Base-by-base conservation (phyloP, 345 rosid genomes). In the Brassica cretica region DNA sequence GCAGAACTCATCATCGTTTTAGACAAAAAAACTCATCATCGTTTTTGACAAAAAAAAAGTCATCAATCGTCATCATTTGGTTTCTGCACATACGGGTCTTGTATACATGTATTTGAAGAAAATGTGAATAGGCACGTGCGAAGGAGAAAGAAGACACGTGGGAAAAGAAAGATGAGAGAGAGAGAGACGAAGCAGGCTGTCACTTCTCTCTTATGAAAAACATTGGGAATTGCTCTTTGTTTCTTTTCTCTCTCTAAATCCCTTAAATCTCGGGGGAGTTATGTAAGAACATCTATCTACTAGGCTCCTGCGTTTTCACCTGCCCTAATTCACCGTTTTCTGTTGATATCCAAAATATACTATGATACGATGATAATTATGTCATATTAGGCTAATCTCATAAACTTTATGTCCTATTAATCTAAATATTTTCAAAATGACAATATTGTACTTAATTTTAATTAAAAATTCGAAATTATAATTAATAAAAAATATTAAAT, bases 251-350 rank as follows among this genome's bases (percentile, higher is more conserved):
- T 79, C 70, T 68, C 62, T 59, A n/a, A 53, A 51, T 65, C 65
- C 80, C 80, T 80, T 66, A 80, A 80, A 75, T 80, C 75, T 71
- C 77, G 83, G 83, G 76, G 80, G 78, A 71, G 77, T 32, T 59
- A 29, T 75, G 75, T 75, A 70, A 68, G 79, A 63, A 69, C 33
- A 41, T 73, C 58, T 67, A 68, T 79, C 69, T 62, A 64, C 67
- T 79, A 79, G 78, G 83, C 76, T 66, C 46, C 83, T 80, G 80
- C 80, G 55, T 73, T 80, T 80, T 80, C 73, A 75, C 80, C 83
- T 80, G 83, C 80, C 83, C 80, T 75, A 75, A 68, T 69, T 66
- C 30, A 74, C 75, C 56, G 62, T 63, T 30, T 63, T 33, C 21
- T 64, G 1, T 64, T 25, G 37, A 9, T 61, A 35, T 44, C 14